phyloP scores from a whole-genome alignment of 768 basidiomycete genomes.

The Tricholoma saponaceum region DNA sequence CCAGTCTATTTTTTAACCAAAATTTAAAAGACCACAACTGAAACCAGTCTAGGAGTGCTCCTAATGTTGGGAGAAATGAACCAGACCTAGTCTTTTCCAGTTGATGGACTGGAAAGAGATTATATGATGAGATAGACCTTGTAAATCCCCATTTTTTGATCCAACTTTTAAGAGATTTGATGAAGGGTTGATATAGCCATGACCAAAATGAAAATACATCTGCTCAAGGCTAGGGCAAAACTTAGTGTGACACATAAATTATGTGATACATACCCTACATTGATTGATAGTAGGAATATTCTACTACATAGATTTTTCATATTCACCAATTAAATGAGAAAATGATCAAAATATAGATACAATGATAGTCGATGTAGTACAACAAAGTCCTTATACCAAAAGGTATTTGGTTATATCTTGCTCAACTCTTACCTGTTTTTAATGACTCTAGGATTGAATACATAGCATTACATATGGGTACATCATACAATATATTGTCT shows the following conservation, averaged over 20 bases:
- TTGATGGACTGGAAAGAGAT: neutral
- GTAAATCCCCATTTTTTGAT: neutral
- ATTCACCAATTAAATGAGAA: too few relatives aligned
- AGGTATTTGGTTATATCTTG: neutral
- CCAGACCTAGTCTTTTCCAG: neutral
- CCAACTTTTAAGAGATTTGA: too few relatives aligned
- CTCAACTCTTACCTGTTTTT: neutral
- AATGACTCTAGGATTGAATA: neutral
- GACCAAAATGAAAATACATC: too few relatives aligned
- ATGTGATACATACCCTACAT: too few relatives aligned
- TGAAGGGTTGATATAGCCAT: neutral
- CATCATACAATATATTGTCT: neutral
- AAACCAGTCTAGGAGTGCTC: neutral
- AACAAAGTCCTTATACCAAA: constrained; percentile 1
- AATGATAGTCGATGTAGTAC: neutral
- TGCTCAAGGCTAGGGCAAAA: too few relatives aligned
- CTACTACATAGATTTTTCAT: too few relatives aligned
- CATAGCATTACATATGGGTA: neutral
- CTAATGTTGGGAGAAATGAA: neutral
- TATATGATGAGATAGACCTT: neutral
- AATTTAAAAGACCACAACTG: neutral
- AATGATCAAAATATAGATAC: neutral
- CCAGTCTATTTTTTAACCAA: neutral
- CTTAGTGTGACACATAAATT: too few relatives aligned
- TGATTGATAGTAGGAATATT: too few relatives aligned